Evolutionary conservation across 2,329 filamentous ascomycete genomes (phyloP), one percentile per base, ranked within the genome.

Genomic region (Arthrobotrys entomopaga): DNA sequence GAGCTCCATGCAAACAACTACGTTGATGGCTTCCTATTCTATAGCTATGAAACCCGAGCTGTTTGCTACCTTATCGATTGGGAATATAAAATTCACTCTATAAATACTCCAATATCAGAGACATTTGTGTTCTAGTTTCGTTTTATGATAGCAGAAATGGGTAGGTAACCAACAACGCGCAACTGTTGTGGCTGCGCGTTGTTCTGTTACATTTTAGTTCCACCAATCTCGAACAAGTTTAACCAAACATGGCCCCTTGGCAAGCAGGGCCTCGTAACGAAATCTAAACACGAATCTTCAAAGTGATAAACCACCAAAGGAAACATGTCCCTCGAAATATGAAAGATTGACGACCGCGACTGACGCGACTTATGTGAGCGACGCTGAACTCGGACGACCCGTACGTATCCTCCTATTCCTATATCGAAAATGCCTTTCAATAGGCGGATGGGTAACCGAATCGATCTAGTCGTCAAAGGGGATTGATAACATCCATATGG

Each of bases 311-410:
- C 19, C 22, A 59, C 29, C 40, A 8, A 16, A 49, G 11, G 7
- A 49, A 43, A 34, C 16, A 64, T n/a, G n/a, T 38, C 40, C 67
- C 49, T 72, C 59, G 54, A 60, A 66, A 72, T 65, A 72, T 72
- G 67, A 65, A n/a, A 56, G 67, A 65, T 65, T 53, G 60, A 49
- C 54, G 29, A 49, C 40, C 29, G 29, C 26, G 22, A 29, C 34
- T 22, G 61, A 73, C 69, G 61, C 61, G 61, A 73, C 69, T 7
- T 34, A 34, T 34, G 40, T 49, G 69, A 73, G 61, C 56, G 60
- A 73, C 56, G 49, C 13, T 46, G 22, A 48, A 46, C 46, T 22
- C 48, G 38, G 52, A 59, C 42, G 58, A 58, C 56, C 63, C 57
- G 70, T 64, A 74, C 40, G 70, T 63, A 74, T 58, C 24, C 22